These are phyloP conservation scores for Takashimella tepidaria DNA, from an alignment of 1,284 basidiomycete species.

Conservation along the genomic window DNA sequence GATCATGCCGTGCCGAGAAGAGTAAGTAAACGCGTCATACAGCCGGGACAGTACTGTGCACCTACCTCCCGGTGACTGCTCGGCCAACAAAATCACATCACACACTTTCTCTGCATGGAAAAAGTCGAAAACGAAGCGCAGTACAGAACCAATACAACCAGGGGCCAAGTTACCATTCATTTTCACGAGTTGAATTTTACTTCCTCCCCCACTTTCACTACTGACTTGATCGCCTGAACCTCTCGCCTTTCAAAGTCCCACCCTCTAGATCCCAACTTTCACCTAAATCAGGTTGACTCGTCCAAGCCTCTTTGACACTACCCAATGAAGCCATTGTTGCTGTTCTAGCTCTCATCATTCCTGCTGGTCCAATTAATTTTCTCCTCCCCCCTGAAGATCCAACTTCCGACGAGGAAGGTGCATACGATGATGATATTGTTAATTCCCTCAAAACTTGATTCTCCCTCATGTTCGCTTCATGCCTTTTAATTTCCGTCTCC, in stretches of 20 bases:
- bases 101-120: too few relatives aligned
- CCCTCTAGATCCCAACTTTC: constrained; percentile 3
- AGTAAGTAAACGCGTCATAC: too few relatives aligned
- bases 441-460: not conserved
- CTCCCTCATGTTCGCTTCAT: not conserved
- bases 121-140: too few relatives aligned
- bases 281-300: not conserved
- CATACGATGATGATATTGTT: not conserved
- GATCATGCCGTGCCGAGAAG: too few relatives aligned
- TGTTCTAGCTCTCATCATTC: constrained; percentile 15
- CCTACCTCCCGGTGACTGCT: too few relatives aligned
- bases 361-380: constrained; percentile 3
- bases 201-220: too few relatives aligned
- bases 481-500: constrained; percentile 4
- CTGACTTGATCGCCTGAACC: not conserved
- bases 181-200: too few relatives aligned
- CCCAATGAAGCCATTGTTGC: constrained; percentile 18
- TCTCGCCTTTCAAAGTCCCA: constrained; percentile 3
- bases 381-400: too few relatives aligned
- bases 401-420: not conserved
- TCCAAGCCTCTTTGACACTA: constrained; percentile 7
- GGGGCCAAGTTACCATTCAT: too few relatives aligned
- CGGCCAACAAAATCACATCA: too few relatives aligned
- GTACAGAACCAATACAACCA: too few relatives aligned
- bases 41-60: too few relatives aligned